Percentiles rank a stretch among this genome's conserved stretches.
These are phyloP conservation scores for Harringtonia lauricola DNA, from an alignment of 2,329 filamentous ascomycete species.

Conservation along the genomic window DNA sequence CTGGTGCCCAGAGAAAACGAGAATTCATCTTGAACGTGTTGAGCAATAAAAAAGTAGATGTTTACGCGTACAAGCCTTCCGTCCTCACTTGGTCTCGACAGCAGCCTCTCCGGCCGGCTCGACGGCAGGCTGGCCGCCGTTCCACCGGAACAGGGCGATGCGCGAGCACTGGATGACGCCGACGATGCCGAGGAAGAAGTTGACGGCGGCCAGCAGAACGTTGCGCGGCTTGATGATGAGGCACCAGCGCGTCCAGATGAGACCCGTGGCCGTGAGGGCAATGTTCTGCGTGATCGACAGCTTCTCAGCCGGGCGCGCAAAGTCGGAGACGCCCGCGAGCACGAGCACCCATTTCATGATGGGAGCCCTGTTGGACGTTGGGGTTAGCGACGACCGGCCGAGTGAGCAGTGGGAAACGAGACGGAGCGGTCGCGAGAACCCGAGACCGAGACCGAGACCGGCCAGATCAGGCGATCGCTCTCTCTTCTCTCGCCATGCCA, in stretches of 20 bases:
- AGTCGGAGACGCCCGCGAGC: constrained; percentile 82
- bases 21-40: too few relatives aligned
- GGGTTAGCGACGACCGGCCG: not conserved
- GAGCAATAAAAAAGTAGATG: too few relatives aligned
- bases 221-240: constrained; percentile 93
- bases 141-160: constrained; percentile 41
- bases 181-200: constrained; percentile 92
- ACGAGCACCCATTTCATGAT: constrained; percentile 97
- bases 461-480: too few relatives aligned
- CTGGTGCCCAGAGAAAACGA: too few relatives aligned
- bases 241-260: constrained; percentile 99
- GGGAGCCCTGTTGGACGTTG: constrained; percentile 75
- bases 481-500: too few relatives aligned
- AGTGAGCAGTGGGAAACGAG: too few relatives aligned
- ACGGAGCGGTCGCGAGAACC: too few relatives aligned
- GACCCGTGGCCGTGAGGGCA: constrained; percentile 79
- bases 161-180: constrained; percentile 72
- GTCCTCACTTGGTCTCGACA: too few relatives aligned
- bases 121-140: not conserved
- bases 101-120: too few relatives aligned
- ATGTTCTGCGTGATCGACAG: constrained; percentile 88
- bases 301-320: constrained; percentile 81
- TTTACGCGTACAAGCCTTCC: too few relatives aligned
- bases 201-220: constrained; percentile 87
- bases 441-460: too few relatives aligned